Conservation (phyloP, 2,329 filamentous ascomycete genomes). For the Lojkania enalia region DNA sequence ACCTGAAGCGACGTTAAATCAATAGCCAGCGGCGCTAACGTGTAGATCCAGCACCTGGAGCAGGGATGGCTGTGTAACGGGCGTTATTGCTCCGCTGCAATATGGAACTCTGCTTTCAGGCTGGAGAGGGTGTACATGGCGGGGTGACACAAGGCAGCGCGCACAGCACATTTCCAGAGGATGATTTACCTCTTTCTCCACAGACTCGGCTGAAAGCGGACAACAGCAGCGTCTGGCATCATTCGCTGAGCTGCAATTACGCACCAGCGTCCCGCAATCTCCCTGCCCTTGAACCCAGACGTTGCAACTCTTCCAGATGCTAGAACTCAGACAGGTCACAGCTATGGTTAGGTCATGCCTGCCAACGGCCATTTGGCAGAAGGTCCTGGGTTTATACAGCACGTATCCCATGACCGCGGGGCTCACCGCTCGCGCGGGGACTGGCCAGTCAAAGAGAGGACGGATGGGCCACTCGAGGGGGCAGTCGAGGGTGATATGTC, state of each 20-base stretch:
- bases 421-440: background rate
- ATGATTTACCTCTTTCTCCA: conserved; percentile 8
- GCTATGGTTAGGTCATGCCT: background rate
- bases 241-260: conserved; percentile 4
- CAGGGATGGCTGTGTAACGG: conserved; percentile 13
- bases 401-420: background rate
- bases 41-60: conserved; percentile 15
- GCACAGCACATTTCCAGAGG: conserved; percentile 8
- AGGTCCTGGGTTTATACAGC: no score
- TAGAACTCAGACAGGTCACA: no score
- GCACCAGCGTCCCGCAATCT: background rate
- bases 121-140: conserved; percentile 9
- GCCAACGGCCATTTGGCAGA: background rate
- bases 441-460: background rate
- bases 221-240: conserved; percentile 15
- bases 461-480: background rate
- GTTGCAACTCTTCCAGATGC: no score
- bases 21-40: conserved; percentile 16
- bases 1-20: conserved; percentile 16
- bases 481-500: background rate
- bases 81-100: conserved; percentile 9
- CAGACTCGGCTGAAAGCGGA: conserved; percentile 21
- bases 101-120: conserved; percentile 14
- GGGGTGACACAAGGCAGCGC: conserved; percentile 11
- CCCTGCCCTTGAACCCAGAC: no score